Base-by-base conservation (phyloP, 73 alveolate genomes). In the Paramecium sonneborni region DNA sequence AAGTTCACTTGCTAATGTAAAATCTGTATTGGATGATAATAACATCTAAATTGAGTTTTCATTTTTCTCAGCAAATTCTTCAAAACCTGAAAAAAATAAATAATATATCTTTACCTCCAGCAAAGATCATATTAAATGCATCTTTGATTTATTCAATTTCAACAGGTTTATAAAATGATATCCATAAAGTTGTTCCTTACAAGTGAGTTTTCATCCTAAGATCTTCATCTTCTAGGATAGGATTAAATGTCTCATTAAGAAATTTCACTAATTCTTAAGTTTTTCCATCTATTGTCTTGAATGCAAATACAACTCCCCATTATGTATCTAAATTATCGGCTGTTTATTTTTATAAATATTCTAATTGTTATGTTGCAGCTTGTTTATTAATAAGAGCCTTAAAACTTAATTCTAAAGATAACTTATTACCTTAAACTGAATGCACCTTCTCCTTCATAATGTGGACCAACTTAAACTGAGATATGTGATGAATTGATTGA, bases 381-480 rank as follows among this genome's bases (percentile, higher is more conserved):
- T 79, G n/a, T 15, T 28, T 39, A 46, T 32, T 43, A 28, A 79
- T 15, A 41, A 30, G 44, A 11, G 90, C 90, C n/a, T 79, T 39
- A 32, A 79, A 57, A 38, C 90, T 79, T 41, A 38, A 14, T 1
- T 15, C 1, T 39, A 79, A 14, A 21, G 6, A 2, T 8, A 24
- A 5, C 7, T 52, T 3, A 18, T 52, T 28, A 30, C 44, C 90
- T 79, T 1, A 24, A 38, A 21, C 15, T 28, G 41, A 48, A 79
- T 41, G 44, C 30, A 14, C 74, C 70, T 7, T 38, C 46, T 57
- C 43, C 90, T 44, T 79, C 90, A 43, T 37, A 79, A 24, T 23
- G 41, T 21, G 90, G 90, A 43, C 90, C 90, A 11, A 79, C 90
- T 79, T 21, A 21, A 10, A 79, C 72, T 6, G 76, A 41, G 12